A percentile compares a stretch with the other conserved stretches of the same genome.
phyloP scores from a whole-genome alignment of 768 basidiomycete species.

The Daedaleopsis sinensis region DNA sequence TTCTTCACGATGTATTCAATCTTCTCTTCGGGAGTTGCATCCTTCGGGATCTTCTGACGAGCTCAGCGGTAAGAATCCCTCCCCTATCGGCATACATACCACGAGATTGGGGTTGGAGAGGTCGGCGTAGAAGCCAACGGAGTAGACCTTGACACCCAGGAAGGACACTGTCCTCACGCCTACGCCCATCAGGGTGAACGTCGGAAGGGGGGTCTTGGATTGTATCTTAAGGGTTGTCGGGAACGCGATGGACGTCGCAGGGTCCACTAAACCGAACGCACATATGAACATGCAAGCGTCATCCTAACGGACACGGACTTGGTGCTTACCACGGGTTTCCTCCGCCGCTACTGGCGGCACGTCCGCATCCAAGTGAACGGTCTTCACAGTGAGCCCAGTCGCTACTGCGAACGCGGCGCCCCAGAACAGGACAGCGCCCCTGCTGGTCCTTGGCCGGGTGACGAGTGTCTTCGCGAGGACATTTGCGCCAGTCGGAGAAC shows the following conservation, averaged over 20 bases:
- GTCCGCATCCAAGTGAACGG: conserved; percentile 51
- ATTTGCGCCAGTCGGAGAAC: conserved; percentile 1
- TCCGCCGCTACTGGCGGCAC: conserved; percentile 13
- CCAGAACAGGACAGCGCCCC: conserved; percentile 16
- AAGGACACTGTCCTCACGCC: conserved; percentile 92
- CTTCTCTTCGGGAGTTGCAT: conserved; percentile 69
- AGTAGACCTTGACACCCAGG: conserved; percentile 86
- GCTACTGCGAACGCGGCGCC: conserved; percentile 35
- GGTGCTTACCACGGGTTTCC: conserved; percentile 24
- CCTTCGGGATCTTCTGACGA: conserved; percentile 49
- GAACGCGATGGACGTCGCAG: conserved; percentile 74
- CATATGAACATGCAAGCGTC: neutral
- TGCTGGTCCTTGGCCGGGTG: neutral
- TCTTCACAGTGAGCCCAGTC: conserved; percentile 32
- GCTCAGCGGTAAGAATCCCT: neutral
- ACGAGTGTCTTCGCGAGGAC: conserved; percentile 4
- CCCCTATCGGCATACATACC: conserved; percentile 37
- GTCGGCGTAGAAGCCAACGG: conserved; percentile 89
- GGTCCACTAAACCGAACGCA: conserved; percentile 53
- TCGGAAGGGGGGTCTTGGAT: conserved; percentile 61
- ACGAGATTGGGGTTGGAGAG: conserved; percentile 63
- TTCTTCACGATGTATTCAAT: conserved; percentile 67
- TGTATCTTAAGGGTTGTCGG: conserved; percentile 67
- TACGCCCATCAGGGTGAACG: conserved; percentile 75
- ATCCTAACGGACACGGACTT: neutral